A percentile compares a stretch with the other conserved stretches of the same genome.
phyloP scores from a whole-genome alignment of 2,329 filamentous ascomycete genomes.

The Arthrobotrys sinensis region DNA sequence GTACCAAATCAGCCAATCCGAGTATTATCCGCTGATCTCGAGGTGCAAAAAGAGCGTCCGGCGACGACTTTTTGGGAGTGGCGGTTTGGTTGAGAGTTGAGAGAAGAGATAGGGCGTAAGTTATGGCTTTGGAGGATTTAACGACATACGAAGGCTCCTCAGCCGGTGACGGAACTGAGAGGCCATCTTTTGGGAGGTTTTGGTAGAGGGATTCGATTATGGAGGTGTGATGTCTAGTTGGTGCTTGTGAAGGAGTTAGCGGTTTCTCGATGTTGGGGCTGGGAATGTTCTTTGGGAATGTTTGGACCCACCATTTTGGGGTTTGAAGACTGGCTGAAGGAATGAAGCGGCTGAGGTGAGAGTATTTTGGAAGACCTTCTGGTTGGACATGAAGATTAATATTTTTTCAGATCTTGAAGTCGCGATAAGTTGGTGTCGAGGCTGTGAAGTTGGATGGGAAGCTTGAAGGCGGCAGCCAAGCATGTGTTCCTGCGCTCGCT shows the following conservation, averaged over 20 bases:
- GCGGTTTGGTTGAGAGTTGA: conserved; percentile 33
- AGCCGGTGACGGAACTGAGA: neutral
- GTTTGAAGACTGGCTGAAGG: conserved; percentile 56
- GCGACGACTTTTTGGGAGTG: conserved; percentile 38
- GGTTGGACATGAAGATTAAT: conserved; percentile 51
- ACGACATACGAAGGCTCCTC: conserved; percentile 14
- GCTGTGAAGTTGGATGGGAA: conserved; percentile 1
- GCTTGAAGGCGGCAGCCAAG: conserved; percentile 41
- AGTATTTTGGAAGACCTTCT: conserved; percentile 48
- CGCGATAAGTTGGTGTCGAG: conserved; percentile 1
- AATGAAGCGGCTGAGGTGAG: conserved; percentile 42
- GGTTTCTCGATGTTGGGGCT: neutral
- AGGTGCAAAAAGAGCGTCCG: conserved; percentile 56
- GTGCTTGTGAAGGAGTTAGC: conserved; percentile 46
- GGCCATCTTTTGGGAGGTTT: conserved; percentile 30
- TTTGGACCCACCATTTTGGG: conserved; percentile 39
- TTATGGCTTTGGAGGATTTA: conserved; percentile 39
- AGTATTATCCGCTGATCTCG: conserved; percentile 62
- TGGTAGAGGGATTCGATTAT: conserved; percentile 53
- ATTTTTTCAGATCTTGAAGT: neutral
- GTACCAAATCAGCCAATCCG: conserved; percentile 63
- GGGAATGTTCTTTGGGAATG: neutral
- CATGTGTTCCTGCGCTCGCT: conserved; percentile 32
- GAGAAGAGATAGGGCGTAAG: conserved; percentile 31
- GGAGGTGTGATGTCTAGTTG: conserved; percentile 41